Base-by-base conservation (phyloP, 306 rosid species). In the Leucaena leucocephala region DNA sequence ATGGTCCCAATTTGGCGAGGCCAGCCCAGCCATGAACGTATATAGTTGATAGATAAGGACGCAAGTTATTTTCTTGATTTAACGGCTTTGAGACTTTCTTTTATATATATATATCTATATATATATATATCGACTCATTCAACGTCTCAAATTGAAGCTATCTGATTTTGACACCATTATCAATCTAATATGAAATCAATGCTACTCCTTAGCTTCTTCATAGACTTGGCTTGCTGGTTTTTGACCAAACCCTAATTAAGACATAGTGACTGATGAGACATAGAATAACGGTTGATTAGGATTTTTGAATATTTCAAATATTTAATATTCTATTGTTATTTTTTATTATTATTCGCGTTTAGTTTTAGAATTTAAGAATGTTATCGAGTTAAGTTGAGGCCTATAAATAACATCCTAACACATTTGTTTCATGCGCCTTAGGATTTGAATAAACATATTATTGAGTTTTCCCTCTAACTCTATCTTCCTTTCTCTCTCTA, bases 1-100 rank as follows among this genome's bases (percentile, higher is more conserved):
- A 17, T 61, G 89, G 88, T 71, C 90, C 89, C 88, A 76, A 74
- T 73, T 78, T 69, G 66, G 89, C 78, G 71, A 52, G 72, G 76
- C 81, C 70, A 52, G 80, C 64, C 79, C 73, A 45, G 78, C 52
- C 83, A 75, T 75, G 45, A 68, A 71, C 79, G 68, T 61, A 71
- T 75, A 65, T 54, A 54, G 9, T n/a, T 17, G 59, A 54, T 54
- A 54, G 59, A 54, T 54, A n/a, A 17, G 22, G 42, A 45, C 82
- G 77, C 63, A 39, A 55, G 54, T 82, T 78, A 65, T 42, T 67
- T 7, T 36, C 40, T 67, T 65, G 71, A 66, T 72, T 82, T 74
- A 79, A 79, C 80, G 75, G 33, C 80, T 44, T 74, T 42, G 0
- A 64, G 75, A 77, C 62, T 81, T 55, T 75, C 19, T 58, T 21